Conservation (phyloP, 495 filamentous ascomycete species). For the Rusavskia elegans region DNA sequence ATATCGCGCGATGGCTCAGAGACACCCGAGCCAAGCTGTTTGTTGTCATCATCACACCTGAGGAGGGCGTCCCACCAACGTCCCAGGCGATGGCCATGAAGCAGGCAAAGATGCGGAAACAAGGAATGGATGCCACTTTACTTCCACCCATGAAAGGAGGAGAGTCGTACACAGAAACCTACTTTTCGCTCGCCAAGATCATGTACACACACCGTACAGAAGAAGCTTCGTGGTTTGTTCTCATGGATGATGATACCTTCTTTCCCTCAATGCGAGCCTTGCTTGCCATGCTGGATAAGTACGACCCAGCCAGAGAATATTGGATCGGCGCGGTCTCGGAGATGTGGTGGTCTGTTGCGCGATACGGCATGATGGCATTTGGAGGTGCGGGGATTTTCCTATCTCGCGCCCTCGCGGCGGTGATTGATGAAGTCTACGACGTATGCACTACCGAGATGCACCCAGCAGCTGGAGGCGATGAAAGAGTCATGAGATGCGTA, state of each 20-base stretch:
- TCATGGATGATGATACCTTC: conserved; percentile 61
- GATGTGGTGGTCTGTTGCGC: conserved; percentile 29
- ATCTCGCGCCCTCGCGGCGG: conserved; percentile 29
- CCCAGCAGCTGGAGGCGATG: conserved; percentile 29
- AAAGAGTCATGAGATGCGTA: conserved; percentile 36
- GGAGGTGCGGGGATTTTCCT: conserved; percentile 47
- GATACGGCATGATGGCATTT: conserved; percentile 37
- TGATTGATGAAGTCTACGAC: conserved; percentile 22
- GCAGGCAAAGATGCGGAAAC: conserved; percentile 22
- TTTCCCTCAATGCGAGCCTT: conserved; percentile 37
- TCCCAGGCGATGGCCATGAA: conserved; percentile 12
- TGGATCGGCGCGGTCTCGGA: conserved; percentile 45
- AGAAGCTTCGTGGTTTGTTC: conserved; percentile 38
- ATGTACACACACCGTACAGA: conserved; percentile 30
- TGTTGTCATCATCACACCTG: conserved; percentile 35
- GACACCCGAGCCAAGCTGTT: conserved; percentile 39
- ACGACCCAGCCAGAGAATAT: conserved; percentile 28
- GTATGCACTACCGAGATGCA: conserved; percentile 17
- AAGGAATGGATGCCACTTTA: conserved; percentile 36
- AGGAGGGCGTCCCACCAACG: conserved; percentile 12
- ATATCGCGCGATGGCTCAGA: conserved; percentile 46
- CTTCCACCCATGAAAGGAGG: conserved; percentile 32
- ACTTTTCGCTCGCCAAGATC: conserved; percentile 41
- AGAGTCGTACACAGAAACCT: conserved; percentile 29
- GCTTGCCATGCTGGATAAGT: conserved; percentile 26